These are phyloP conservation scores for Vaccinium myrtillus DNA, from an alignment of 148 eudicot genomes.

Conservation along the genomic window DNA sequence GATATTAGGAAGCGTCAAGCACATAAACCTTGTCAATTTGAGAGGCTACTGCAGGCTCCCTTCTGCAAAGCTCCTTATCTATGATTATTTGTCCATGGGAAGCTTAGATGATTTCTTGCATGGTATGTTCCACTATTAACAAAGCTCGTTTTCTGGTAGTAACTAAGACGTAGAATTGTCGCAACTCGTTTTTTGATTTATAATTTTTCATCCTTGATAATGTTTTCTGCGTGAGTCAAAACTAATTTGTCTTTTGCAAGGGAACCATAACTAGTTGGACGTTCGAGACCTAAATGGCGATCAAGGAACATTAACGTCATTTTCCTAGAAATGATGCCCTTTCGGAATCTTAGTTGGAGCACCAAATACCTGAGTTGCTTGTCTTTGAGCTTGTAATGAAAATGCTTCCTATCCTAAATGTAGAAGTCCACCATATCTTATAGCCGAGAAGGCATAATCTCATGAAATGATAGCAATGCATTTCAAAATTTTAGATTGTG, in stretches of 20 bases:
- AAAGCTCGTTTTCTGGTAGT: neutral
- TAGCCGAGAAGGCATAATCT: neutral
- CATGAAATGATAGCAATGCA: neutral
- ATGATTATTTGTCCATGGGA: slow-evolving; percentile 85
- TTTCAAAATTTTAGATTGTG: neutral
- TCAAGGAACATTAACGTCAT: neutral
- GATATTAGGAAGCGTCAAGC: slow-evolving; percentile 87
- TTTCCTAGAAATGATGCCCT: neutral
- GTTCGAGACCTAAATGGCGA: neutral
- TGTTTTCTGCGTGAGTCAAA: neutral
- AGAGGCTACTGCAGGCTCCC: slow-evolving; percentile 94
- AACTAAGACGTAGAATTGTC: neutral
- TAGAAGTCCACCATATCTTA: neutral
- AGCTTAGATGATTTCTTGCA: slow-evolving; percentile 84
- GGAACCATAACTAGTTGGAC: neutral
- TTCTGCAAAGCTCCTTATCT: slow-evolving; percentile 82
- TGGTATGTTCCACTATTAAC: slow-evolving; percentile 39
- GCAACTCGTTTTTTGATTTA: too few relatives aligned
- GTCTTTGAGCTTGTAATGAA: neutral
- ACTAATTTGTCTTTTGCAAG: neutral
- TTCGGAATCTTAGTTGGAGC: neutral
- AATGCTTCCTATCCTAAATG: neutral
- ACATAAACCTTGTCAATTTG: slow-evolving; percentile 83
- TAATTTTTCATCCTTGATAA: neutral
- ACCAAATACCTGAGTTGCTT: neutral